Conservation (phyloP, 2,329 filamentous ascomycete species). For the Penicillium sp. region DNA sequence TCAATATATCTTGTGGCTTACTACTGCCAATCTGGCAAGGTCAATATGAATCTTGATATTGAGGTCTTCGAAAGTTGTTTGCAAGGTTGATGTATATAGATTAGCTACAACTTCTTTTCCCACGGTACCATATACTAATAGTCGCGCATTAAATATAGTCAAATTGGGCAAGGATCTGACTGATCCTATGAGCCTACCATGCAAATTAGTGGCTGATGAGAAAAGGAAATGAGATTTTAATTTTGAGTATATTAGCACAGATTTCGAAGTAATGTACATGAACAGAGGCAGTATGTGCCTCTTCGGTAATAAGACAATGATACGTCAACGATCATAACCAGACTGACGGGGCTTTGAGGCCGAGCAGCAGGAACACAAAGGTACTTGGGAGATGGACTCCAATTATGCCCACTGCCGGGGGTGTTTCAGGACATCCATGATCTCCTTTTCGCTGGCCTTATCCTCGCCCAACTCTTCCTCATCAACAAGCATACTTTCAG, state of each 20-base stretch:
- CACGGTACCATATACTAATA: background rate
- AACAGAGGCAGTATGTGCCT: background rate
- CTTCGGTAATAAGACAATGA: background rate
- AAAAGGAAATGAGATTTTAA: background rate
- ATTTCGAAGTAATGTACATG: slow-evolving; percentile 7
- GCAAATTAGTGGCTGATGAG: background rate
- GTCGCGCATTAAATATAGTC: background rate
- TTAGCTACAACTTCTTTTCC: background rate
- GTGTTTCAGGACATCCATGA: slow-evolving; percentile 70
- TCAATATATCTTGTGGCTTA: background rate
- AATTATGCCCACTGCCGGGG: slow-evolving; percentile 61
- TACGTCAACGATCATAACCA: background rate
- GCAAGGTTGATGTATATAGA: background rate
- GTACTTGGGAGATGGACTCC: background rate
- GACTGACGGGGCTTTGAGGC: background rate
- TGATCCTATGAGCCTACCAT: background rate
- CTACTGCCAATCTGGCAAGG: background rate
- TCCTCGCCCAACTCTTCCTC: slow-evolving; percentile 36
- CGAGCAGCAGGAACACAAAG: background rate
- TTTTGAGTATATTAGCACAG: background rate
- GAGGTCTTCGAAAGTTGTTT: background rate
- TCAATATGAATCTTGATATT: background rate
- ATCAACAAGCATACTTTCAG: slow-evolving; percentile 49
- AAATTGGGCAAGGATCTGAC: background rate
- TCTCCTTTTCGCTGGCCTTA: slow-evolving; percentile 64